A percentile compares a stretch with the other conserved stretches of the same genome.
Conservation (phyloP, 306 rosid species). For the Astragalus membranaceus region DNA sequence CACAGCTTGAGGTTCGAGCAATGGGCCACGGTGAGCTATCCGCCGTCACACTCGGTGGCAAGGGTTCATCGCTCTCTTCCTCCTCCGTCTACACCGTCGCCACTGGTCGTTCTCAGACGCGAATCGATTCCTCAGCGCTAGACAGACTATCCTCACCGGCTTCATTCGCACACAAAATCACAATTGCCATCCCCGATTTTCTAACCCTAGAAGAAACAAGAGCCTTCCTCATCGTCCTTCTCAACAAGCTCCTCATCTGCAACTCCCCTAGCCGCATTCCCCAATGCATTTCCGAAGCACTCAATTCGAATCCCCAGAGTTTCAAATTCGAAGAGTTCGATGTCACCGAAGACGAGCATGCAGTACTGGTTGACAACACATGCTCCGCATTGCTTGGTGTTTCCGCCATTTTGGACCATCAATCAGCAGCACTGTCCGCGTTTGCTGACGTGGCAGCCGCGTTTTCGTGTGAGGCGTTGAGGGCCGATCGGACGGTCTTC, state of each 20-base stretch:
- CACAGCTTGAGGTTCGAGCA: background rate
- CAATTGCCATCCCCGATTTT: slow-evolving; percentile 31
- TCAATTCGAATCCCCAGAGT: slow-evolving; percentile 24
- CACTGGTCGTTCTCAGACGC: slow-evolving; percentile 31
- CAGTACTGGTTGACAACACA: slow-evolving; percentile 19
- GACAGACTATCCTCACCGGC: slow-evolving; percentile 37
- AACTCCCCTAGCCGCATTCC: slow-evolving; percentile 32
- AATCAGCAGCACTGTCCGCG: slow-evolving; percentile 38
- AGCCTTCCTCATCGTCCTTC: slow-evolving; percentile 52
- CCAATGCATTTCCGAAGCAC: slow-evolving; percentile 31
- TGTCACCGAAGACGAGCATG: slow-evolving; percentile 45
- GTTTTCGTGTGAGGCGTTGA: slow-evolving; percentile 73
- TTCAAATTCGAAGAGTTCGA: slow-evolving; percentile 24
- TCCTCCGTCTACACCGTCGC: slow-evolving; percentile 53
- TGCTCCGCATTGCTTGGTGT: slow-evolving; percentile 36
- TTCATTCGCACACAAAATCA: slow-evolving; percentile 10
- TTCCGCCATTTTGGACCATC: slow-evolving; percentile 55
- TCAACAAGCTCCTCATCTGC: slow-evolving; percentile 51
- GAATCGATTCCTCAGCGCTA: slow-evolving; percentile 60
- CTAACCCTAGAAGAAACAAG: slow-evolving; percentile 38
- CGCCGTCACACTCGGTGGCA: slow-evolving; percentile 62
- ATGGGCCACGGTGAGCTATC: slow-evolving; percentile 54
- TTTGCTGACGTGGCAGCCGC: slow-evolving; percentile 58
- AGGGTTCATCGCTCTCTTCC: slow-evolving; percentile 71
- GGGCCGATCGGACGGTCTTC: slow-evolving; percentile 55